Evolutionary conservation across 495 filamentous ascomycete genomes (phyloP).

Genomic region (Aspergillus cavernicola): DNA sequence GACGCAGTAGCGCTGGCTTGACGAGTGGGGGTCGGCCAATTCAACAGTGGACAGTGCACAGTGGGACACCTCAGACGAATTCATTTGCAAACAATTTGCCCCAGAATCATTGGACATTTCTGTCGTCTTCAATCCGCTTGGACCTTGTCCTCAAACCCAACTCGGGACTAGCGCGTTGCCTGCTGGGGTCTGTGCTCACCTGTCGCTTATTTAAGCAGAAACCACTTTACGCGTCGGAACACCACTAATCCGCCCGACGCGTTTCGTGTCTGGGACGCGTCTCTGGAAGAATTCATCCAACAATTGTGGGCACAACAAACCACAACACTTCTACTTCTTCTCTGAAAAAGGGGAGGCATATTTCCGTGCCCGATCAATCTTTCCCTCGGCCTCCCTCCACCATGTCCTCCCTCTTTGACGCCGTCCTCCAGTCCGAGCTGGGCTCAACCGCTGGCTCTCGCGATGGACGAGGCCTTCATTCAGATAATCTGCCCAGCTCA

Average conservation of each 20-base stretch:
- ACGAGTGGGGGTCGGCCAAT: constrained; percentile 3
- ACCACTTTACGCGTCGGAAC: constrained; percentile 41
- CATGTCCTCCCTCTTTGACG: constrained; percentile 54
- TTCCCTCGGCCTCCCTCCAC: constrained; percentile 21
- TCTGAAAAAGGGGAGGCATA: neutral
- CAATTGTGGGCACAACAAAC: neutral
- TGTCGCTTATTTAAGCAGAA: constrained; percentile 20
- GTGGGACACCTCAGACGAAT: neutral
- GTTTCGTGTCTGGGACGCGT: constrained; percentile 35
- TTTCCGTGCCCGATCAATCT: neutral
- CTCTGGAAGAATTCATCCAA: constrained; percentile 6
- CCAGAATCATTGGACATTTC: neutral
- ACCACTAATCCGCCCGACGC: constrained; percentile 25
- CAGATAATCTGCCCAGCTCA: constrained; percentile 43
- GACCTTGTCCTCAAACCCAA: constrained; percentile 11
- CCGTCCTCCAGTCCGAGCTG: constrained; percentile 49
- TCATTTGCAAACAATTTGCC: constrained; percentile 6
- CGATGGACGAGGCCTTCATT: constrained; percentile 29
- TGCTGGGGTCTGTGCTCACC: neutral
- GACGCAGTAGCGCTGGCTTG: constrained; percentile 5
- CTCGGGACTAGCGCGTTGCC: constrained; percentile 10
- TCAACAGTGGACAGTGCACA: neutral
- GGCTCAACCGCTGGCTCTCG: constrained; percentile 37
- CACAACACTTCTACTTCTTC: too few relatives aligned
- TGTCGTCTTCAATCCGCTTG: neutral